A percentile compares a stretch with the other conserved stretches of the same genome.
These are phyloP conservation scores for Neurospora sp. DNA, from an alignment of 495 filamentous ascomycete genomes.

Conservation along the genomic window DNA sequence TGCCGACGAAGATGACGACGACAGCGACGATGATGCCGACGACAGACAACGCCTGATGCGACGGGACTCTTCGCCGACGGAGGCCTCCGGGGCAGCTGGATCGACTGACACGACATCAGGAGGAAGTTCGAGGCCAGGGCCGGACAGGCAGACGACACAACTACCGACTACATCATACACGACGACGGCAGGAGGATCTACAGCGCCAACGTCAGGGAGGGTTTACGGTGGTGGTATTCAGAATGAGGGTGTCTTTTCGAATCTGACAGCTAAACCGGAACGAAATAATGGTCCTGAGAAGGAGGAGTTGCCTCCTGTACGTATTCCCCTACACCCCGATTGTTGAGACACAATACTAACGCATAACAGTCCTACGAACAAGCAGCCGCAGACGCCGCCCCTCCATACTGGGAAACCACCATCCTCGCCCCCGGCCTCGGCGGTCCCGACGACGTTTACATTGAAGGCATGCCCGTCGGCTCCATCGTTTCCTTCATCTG, in stretches of 20 bases:
- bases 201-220: slow-evolving; percentile 12
- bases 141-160: slow-evolving; percentile 9
- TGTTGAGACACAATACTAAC: slow-evolving; percentile 16
- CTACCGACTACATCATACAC: slow-evolving; percentile 23
- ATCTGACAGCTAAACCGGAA: slow-evolving; percentile 85
- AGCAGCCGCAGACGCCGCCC: slow-evolving; percentile 91
- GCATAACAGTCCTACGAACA: slow-evolving; percentile 81
- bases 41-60: slow-evolving; percentile 80
- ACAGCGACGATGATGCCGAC: slow-evolving; percentile 66
- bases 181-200: slow-evolving; percentile 12
- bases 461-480: slow-evolving; percentile 92
- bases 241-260: slow-evolving; percentile 92
- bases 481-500: slow-evolving; percentile 92
- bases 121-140: slow-evolving; percentile 3
- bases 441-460: slow-evolving; percentile 82
- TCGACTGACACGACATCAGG: slow-evolving; percentile 4
- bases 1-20: slow-evolving; percentile 57
- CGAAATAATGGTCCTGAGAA: slow-evolving; percentile 61
- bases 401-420: slow-evolving; percentile 98
- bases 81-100: slow-evolving; percentile 5
- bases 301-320: slow-evolving; percentile 86
- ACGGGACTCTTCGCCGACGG: slow-evolving; percentile 42
- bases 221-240: slow-evolving; percentile 58
- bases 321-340: slow-evolving; percentile 21
- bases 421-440: slow-evolving; percentile 83